A percentile compares a stretch with the other conserved stretches of the same genome.
phyloP scores from a whole-genome alignment of 768 basidiomycete species.

The Kwoniella bestiolae region DNA sequence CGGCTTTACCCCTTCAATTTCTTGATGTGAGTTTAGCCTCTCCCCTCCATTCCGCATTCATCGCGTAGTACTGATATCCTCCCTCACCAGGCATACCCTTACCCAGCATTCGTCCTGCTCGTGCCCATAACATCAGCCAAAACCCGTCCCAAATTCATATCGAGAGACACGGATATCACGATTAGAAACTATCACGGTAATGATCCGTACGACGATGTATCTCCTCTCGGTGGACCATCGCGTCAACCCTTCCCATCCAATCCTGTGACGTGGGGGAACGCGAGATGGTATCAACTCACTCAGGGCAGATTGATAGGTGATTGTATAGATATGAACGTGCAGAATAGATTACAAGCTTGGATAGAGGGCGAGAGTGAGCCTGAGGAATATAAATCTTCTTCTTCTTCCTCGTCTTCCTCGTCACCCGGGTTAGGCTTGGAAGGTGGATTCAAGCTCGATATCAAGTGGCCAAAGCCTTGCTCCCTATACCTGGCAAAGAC shows the following conservation, averaged over 20 bases:
- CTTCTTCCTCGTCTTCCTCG: background rate
- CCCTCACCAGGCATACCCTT: conserved; percentile 41
- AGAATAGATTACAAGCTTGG: conserved; percentile 39
- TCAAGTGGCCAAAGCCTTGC: conserved; percentile 13
- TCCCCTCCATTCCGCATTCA: background rate
- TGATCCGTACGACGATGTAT: conserved; percentile 32
- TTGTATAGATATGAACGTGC: conserved; percentile 24
- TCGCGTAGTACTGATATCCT: background rate
- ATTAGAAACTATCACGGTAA: conserved; percentile 19
- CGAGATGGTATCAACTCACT: conserved; percentile 41
- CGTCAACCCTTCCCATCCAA: conserved; percentile 15
- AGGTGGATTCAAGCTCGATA: conserved; percentile 25
- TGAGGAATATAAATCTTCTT: background rate
- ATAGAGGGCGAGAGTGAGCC: conserved; percentile 30
- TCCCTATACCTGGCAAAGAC: conserved; percentile 36
- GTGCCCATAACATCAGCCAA: conserved; percentile 22
- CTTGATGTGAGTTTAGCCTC: conserved; percentile 39
- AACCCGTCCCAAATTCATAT: conserved; percentile 30
- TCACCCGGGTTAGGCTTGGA: background rate
- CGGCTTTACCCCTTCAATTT: conserved; percentile 38
- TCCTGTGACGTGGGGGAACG: conserved; percentile 42
- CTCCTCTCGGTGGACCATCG: conserved; percentile 32
- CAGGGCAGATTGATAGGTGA: conserved; percentile 37
- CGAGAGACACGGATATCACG: conserved; percentile 48
- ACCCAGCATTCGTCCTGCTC: conserved; percentile 42